Percentiles rank a stretch among this genome's conserved stretches.
Evolutionary conservation across 352 stramenopile genomes (phyloP).

Genomic region (Globisporangium emineosum): DNA sequence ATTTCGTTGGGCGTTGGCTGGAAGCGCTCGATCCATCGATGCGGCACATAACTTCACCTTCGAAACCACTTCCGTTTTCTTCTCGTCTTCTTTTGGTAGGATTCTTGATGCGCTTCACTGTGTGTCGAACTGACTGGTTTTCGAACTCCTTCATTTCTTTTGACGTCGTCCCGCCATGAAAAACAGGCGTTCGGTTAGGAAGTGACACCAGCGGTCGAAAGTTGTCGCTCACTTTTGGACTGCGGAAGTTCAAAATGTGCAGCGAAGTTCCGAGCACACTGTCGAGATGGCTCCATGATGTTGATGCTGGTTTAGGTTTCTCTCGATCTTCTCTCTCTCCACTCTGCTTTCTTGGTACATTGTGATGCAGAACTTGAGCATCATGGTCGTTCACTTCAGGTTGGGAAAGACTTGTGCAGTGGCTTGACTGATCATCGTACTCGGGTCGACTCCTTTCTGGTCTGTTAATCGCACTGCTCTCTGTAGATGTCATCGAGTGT

Average conservation of each 20-base stretch:
- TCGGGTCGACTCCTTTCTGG: conserved; percentile 8
- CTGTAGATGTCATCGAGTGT: conserved; percentile 56
- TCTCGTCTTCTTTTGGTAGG: conserved; percentile 46
- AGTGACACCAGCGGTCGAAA: conserved; percentile 50
- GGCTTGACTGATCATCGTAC: conserved; percentile 14
- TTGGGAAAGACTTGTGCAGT: conserved; percentile 10
- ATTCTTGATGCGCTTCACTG: conserved; percentile 51
- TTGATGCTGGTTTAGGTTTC: conserved; percentile 38
- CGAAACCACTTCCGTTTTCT: conserved; percentile 60
- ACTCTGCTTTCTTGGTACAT: background rate
- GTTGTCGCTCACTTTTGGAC: conserved; percentile 79
- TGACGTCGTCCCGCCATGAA: conserved; percentile 12
- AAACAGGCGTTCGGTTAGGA: background rate
- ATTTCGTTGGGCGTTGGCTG: conserved; percentile 2
- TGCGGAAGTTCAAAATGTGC: conserved; percentile 78
- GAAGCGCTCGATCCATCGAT: conserved; percentile 33
- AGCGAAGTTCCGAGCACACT: conserved; percentile 58
- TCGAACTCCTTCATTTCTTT: conserved; percentile 47
- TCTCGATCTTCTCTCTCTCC: conserved; percentile 17
- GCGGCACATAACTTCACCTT: conserved; percentile 59
- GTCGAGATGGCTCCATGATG: conserved; percentile 63
- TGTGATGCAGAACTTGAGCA: background rate
- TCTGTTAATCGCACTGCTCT: conserved; percentile 29
- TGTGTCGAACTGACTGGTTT: conserved; percentile 32
- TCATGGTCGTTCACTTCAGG: conserved; percentile 2